These are phyloP conservation scores for Garcia nutans DNA, from an alignment of 345 rosid species.

Conservation along the genomic window DNA sequence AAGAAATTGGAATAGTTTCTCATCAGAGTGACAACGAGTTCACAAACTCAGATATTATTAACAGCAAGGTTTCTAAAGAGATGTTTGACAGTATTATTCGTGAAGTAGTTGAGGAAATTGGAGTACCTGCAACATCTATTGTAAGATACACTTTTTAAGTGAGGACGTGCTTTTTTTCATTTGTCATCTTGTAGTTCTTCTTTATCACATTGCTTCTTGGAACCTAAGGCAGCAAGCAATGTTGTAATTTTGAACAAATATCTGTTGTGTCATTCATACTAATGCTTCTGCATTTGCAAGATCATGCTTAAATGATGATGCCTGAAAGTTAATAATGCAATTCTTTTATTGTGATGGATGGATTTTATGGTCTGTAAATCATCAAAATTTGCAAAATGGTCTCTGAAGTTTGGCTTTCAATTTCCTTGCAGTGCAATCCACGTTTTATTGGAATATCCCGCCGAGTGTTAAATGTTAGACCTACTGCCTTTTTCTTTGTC, in stretches of 20 bases:
- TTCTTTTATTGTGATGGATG: not conserved
- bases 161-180: not conserved
- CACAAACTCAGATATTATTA: conserved; percentile 34
- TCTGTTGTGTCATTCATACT: not conserved
- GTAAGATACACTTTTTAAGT: conserved; percentile 38
- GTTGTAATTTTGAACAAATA: not conserved
- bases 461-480: conserved; percentile 72
- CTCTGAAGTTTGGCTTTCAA: conserved; percentile 5
- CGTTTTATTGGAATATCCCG: conserved; percentile 74
- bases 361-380: not conserved
- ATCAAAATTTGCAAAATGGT: not conserved
- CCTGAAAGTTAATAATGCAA: not conserved
- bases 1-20: conserved; percentile 48
- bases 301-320: not conserved
- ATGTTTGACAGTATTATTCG: conserved; percentile 76
- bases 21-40: conserved; percentile 31
- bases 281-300: not conserved
- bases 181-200: not conserved
- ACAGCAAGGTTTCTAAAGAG: conserved; percentile 58
- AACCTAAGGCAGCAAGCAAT: not conserved
- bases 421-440: conserved; percentile 51
- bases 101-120: conserved; percentile 91
- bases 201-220: conserved; percentile 5
- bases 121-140: conserved; percentile 69
- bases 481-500: conserved; percentile 80